Conservation (phyloP, 371 early-diverging fungal genomes). For the Gilbertella persicaria region DNA sequence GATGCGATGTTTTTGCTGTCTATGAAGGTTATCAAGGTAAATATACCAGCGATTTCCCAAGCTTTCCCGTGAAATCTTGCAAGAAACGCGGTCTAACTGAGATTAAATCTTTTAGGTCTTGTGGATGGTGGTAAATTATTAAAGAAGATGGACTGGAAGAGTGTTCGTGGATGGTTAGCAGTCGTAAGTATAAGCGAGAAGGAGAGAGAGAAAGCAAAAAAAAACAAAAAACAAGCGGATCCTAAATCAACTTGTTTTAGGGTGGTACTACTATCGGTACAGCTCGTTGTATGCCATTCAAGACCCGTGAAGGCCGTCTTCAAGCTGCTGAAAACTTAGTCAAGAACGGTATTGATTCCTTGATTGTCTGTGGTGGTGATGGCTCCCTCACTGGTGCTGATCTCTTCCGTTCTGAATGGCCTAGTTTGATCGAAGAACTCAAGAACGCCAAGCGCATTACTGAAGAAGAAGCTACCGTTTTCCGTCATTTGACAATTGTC, state of each 20-base stretch:
- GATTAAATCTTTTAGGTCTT: constrained; percentile 63
- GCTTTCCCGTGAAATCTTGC: constrained; percentile 1
- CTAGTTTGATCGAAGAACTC: constrained; percentile 77
- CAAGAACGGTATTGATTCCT: constrained; percentile 90
- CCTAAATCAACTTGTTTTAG: constrained; percentile 22
- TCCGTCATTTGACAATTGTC: constrained; percentile 84
- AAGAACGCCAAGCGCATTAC: constrained; percentile 59
- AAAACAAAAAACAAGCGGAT: neutral
- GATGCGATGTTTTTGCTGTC: constrained; percentile 88
- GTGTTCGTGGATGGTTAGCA: constrained; percentile 85
- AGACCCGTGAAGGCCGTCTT: constrained; percentile 86
- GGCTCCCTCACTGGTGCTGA: constrained; percentile 98
- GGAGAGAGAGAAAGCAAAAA: neutral
- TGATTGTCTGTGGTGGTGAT: constrained; percentile 99
- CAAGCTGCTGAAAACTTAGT: constrained; percentile 88
- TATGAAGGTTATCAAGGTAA: constrained; percentile 97
- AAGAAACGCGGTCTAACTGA: neutral
- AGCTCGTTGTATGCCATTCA: constrained; percentile 91
- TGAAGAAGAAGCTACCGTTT: constrained; percentile 56
- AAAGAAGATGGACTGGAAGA: constrained; percentile 85
- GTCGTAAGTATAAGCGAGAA: constrained; percentile 48
- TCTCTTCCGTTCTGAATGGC: constrained; percentile 93
- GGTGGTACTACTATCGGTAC: constrained; percentile 99
- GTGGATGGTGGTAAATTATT: constrained; percentile 87
- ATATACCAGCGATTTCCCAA: neutral